phyloP scores from a whole-genome alignment of 139 green algal species.

The Yamagishiella unicocca region DNA sequence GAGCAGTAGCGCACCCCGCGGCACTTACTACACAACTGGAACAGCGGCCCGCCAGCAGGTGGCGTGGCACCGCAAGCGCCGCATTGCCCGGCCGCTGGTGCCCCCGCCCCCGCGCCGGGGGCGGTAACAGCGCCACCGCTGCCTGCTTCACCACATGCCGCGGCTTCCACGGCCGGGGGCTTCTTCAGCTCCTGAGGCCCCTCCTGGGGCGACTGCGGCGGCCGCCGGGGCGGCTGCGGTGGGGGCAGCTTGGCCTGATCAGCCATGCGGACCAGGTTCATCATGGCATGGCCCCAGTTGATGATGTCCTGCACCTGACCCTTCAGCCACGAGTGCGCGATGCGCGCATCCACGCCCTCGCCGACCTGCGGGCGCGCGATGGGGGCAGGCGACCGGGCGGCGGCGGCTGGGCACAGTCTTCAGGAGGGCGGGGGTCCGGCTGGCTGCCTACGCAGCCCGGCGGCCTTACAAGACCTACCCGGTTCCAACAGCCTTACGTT shows the following conservation, averaged over 20 bases:
- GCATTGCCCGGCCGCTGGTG: neutral
- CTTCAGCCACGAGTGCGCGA: slow-evolving; percentile 41
- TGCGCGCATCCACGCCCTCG: slow-evolving; percentile 38
- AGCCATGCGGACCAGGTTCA: slow-evolving; percentile 30
- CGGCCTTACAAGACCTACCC: no score
- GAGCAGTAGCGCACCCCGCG: slow-evolving; percentile 18
- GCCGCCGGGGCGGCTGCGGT: neutral
- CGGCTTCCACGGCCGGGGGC: neutral
- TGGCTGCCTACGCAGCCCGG: no score
- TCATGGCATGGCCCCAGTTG: slow-evolving; percentile 44
- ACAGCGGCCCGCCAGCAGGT: neutral
- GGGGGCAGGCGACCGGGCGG: no score
- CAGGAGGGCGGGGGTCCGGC: no score
- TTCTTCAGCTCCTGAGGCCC: neutral
- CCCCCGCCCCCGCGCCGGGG: neutral
- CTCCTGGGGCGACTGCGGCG: neutral
- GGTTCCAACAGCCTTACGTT: no score
- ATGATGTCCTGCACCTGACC: slow-evolving; percentile 34
- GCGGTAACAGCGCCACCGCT: neutral
- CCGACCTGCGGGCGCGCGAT: neutral
- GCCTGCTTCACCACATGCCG: no score
- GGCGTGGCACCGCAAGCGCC: slow-evolving; percentile 3
- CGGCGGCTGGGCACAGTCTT: no score
- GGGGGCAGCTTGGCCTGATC: slow-evolving; percentile 40
- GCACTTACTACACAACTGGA: slow-evolving; percentile 15